A percentile compares a stretch with the other conserved stretches of the same genome.
These are phyloP conservation scores for Dissophora globulifera DNA, from an alignment of 192 early-diverging fungal species.

Conservation along the genomic window DNA sequence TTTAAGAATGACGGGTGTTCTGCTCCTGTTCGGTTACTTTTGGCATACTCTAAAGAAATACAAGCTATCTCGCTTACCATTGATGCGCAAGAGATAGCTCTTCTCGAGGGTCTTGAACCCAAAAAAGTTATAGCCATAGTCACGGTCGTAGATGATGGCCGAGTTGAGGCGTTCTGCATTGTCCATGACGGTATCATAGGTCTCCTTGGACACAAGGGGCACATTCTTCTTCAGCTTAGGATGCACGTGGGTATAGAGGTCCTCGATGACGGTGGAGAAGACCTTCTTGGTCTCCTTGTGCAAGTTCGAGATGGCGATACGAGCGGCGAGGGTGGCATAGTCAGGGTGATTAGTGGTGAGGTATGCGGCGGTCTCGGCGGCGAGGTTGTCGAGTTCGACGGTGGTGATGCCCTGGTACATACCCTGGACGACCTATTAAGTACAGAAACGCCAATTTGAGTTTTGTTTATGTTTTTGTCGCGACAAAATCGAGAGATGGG, in stretches of 20 bases:
- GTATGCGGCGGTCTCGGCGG: conserved; percentile 92
- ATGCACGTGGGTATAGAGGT: conserved; percentile 87
- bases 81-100: conserved; percentile 88
- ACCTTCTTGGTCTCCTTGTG: conserved; percentile 82
- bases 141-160: conserved; percentile 91
- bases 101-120: conserved; percentile 99
- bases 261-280: conserved; percentile 84
- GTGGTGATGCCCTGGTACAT: conserved; percentile 98
- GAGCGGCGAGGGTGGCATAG: conserved; percentile 95
- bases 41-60: background rate
- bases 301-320: conserved; percentile 96
- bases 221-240: conserved; percentile 84
- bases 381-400: conserved; percentile 95
- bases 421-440: conserved; percentile 80
- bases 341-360: conserved; percentile 94
- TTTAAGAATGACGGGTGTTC: too few species aligned
- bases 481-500: too few species aligned
- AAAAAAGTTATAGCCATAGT: conserved; percentile 98
- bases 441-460: background rate
- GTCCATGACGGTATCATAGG: conserved; percentile 70
- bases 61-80: too few species aligned
- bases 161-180: conserved; percentile 84
- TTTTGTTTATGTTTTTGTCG: background rate
- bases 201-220: conserved; percentile 87
- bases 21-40: too few species aligned